Base-by-base conservation (phyloP, 2,329 filamentous ascomycete genomes). In the Fusarium duplospermum region DNA sequence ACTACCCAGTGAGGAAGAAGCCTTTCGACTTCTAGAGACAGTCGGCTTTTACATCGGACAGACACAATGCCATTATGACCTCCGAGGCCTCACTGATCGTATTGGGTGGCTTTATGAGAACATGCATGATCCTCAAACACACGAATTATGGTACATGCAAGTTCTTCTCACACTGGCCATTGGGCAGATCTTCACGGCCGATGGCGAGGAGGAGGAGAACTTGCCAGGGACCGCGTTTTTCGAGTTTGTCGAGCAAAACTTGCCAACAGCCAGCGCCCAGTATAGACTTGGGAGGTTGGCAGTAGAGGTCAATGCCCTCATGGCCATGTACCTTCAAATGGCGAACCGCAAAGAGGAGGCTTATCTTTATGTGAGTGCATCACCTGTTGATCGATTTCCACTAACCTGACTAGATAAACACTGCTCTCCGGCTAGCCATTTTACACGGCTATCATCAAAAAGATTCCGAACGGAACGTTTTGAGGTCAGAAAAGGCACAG, bases 281-380 rank as follows among this genome's bases (percentile, higher is more conserved):
- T 67, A 64, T 35, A 50, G n/a, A 6, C 61, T 52, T n/a, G 61
- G 54, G 2, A 64, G 66, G 31, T 22, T 68, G 4, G 61, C 52
- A 2, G 61, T 68, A 6, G 61, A 68, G 29, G 45, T 64, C 2
- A 62, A 68, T 57, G 66, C 61, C 4, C 38, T 68, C 13, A 65
- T 65, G 66, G 61, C 66, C 14, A 59, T 68, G 29, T 68, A 68
- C 18, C 66, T 68, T 11, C 66, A 68, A 11, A 68, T 68, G 66
- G 50, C 52, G 9, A 40, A 68, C 33, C 52, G 66, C 2, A 68
- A 65, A 8, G 66, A 65, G 33, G 61, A 68, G 22, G 66, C 66
- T 7, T 64, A 68, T 31, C 38, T 68, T 20, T 64, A 64, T 35
- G 62, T 61, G 13, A 27, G 54, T 38, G 5, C 1, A 13, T 9